Base-by-base conservation (phyloP, 2,329 filamentous ascomycete genomes). In the Magnaporthiopsis incrustans region DNA sequence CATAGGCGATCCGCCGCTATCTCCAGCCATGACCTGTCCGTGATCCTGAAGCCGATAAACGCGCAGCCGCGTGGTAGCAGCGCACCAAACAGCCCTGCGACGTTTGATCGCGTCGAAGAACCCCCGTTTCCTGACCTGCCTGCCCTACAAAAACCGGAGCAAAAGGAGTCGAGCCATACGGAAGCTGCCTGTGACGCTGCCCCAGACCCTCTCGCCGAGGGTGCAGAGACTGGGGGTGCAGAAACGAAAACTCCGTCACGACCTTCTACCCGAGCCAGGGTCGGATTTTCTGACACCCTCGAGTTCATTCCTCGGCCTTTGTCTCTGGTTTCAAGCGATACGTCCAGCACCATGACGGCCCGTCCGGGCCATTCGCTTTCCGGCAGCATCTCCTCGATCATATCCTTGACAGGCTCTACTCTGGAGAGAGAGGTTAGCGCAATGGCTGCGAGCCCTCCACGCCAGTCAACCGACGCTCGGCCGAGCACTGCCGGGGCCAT, bases 1-100 rank as follows among this genome's bases (percentile, higher is more conserved):
- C 93, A 97, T 73, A 86, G 91, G 65, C 86, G 94, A 66, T 97
- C 93, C 44, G 84, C 83, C 66, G 90, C 91, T 5, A 87, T 97
- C 62, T 97, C 92, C 1, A 90, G 87, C 65, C 90, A 94, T 71
- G 93, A 97, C 71, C 77, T 97, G 27, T 86, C 87, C 14, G 79
- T 83, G 56, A 87, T 92, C 44, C 80, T 93, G 68, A 85, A 85
- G 63, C 83, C 86, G 25, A 75, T 78, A 3, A 82, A 81, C 32
- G 78, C 83, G 58, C 80, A 82, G 61, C 73, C 82, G 12, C 77
- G 81, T 62, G 82, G 83, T 7, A 87, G 80, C 69, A 92, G 88
- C 70, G 87, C 88, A 18, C 85, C 86, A 11, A 79, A 80, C n/a
- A 88, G 84, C 66, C 85, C 86, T 1, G 81, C 81, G 4, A 78